Evolutionary conservation across 768 basidiomycete genomes (phyloP), one percentile per base, ranked within the genome.

Genomic region (Suillus cothurnatus): DNA sequence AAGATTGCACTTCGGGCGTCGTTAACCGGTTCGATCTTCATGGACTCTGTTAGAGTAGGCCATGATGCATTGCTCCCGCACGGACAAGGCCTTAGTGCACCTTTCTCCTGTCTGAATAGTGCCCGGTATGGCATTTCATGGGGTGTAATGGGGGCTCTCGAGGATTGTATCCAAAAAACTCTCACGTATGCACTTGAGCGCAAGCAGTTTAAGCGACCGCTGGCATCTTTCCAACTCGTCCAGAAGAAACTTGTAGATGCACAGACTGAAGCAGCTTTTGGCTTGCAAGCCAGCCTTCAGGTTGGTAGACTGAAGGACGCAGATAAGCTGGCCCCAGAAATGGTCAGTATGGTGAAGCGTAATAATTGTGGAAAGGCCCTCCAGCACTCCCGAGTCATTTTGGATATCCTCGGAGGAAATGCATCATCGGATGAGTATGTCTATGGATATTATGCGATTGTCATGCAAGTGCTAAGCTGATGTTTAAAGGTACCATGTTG

Each of bases 241-340:
- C 96, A 98, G 76, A 97, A 97, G 86, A 99, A 99, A 78, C 84
- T 99, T 19, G 95, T 91, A 4, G 95, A 98, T 69, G 95, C 97
- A 15, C 91, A 95, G 68, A 93, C 90, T 2, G 94, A 97, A 72
- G 86, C 88, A 11, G 86, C 90, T 1, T 81, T 96, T 15, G 94
- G 95, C 7, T 79, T 94, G 31, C 83, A 87, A 50, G 90, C 91
- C 7, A 90, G 88, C 68, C 76, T 92, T 36, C 92, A 92, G 73
- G 90, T 91, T 4, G 96, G 96, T 2, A 83, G 95, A 36, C 81
- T 98, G 67, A 97, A 97, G 81, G 96, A 98, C 62, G 73, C 80
- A 66, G 86, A 90, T 63, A 83, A 79, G 69, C 69, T 86, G 26
- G 87, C 92, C 2, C 90, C 97, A 3, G 95, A 98, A 76, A 98